These are phyloP conservation scores for Abelmoschus esculentus DNA, from an alignment of 345 rosid species.

Conservation along the genomic window DNA sequence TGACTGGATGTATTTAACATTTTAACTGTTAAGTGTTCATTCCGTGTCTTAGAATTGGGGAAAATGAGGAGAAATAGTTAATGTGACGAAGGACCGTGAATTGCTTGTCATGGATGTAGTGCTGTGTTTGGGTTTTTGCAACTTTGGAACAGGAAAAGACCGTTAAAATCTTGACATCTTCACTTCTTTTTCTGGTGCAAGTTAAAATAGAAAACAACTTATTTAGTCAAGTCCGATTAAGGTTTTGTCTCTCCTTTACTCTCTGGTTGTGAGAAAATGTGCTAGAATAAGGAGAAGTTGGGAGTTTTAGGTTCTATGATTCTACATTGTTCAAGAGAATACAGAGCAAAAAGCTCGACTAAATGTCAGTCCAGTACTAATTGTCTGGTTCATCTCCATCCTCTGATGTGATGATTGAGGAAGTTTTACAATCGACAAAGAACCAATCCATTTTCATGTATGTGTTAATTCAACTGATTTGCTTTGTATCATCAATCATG, in stretches of 20 bases:
- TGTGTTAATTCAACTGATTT: background rate
- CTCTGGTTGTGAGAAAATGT: background rate
- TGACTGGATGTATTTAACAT: background rate
- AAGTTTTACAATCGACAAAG: background rate
- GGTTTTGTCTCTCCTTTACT: background rate
- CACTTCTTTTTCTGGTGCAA: background rate
- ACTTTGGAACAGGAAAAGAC: background rate
- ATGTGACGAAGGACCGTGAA: background rate
- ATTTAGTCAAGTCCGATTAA: background rate
- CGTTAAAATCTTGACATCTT: background rate
- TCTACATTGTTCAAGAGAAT: background rate
- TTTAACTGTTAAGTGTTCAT: background rate
- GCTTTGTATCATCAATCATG: background rate
- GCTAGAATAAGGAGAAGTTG: background rate
- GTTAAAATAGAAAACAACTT: background rate
- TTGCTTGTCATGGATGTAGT: background rate
- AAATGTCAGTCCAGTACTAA: background rate
- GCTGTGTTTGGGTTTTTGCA: background rate
- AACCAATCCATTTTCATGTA: background rate
- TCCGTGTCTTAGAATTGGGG: background rate
- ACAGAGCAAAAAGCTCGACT: background rate
- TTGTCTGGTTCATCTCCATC: background rate
- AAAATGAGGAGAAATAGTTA: background rate
- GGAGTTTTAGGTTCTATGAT: background rate
- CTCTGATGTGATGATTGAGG: background rate